A percentile compares a stretch with the other conserved stretches of the same genome.
phyloP scores from a whole-genome alignment of 208 protist species.

The Novymonas esmeraldas region DNA sequence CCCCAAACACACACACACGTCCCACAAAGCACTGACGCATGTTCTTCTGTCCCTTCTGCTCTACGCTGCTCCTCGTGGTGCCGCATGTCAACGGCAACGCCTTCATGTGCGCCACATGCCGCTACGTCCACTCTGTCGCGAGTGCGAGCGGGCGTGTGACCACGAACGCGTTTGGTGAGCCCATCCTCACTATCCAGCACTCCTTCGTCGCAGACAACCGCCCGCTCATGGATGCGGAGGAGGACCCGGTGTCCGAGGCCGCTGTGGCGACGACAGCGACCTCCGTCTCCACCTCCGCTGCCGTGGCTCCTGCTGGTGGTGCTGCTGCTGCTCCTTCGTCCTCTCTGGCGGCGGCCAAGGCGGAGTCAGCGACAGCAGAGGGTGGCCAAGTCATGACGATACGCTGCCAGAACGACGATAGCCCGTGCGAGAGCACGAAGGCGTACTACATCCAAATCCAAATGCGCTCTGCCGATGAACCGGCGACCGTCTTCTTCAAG shows the following conservation, averaged over 20 bases:
- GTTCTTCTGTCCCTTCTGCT: conserved; percentile 93
- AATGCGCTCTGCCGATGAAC: conserved; percentile 98
- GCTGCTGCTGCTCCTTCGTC: too few species aligned
- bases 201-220: conserved; percentile 63
- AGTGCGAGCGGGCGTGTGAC: conserved; percentile 29
- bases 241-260: conserved; percentile 13
- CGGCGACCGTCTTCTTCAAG: conserved; percentile 96
- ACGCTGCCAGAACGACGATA: conserved; percentile 77
- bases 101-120: conserved; percentile 76
- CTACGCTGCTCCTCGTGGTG: conserved; percentile 77
- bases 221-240: conserved; percentile 34
- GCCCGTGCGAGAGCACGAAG: conserved; percentile 74
- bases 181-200: conserved; percentile 62
- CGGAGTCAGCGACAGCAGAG: conserved; percentile 28
- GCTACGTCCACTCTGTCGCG: conserved; percentile 57
- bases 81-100: conserved; percentile 36
- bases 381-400: conserved; percentile 88
- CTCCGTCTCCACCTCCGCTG: background rate
- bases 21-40: conserved; percentile 39
- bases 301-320: background rate
- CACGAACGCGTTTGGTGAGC: conserved; percentile 52
- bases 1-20: background rate
- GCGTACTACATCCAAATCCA: conserved; percentile 97
- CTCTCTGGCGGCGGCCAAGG: conserved; percentile 7
- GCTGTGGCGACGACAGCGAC: background rate